These are phyloP conservation scores for Eucalyptus leucophloia DNA, from an alignment of 345 rosid species.

Conservation along the genomic window DNA sequence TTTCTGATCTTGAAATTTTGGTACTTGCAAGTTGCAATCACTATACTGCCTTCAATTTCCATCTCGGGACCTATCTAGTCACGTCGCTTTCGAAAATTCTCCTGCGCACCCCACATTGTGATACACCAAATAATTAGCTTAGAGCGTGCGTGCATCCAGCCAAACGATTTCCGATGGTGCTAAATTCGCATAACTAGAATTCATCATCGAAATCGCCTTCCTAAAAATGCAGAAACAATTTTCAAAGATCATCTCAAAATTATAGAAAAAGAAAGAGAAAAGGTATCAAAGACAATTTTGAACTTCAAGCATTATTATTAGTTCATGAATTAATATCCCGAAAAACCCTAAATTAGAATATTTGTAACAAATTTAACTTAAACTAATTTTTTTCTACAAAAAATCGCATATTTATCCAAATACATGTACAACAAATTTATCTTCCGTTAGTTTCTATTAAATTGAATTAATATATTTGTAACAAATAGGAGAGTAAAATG, in stretches of 20 bases:
- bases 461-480: too few species aligned
- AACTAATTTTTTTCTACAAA: too few species aligned
- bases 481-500: too few species aligned
- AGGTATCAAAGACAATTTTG: not conserved
- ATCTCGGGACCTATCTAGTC: not conserved
- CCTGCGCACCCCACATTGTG: not conserved
- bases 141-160: not conserved
- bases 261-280: not conserved
- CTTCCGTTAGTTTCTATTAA: too few species aligned
- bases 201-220: not conserved
- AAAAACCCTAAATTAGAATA: accelerated
- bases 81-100: not conserved
- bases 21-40: not conserved
- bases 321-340: not conserved
- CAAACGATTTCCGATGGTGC: not conserved
- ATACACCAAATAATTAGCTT: not conserved
- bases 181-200: too few species aligned
- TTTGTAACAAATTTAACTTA: too few species aligned
- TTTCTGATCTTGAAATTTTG: not conserved
- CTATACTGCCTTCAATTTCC: accelerated
- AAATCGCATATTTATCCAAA: too few species aligned
- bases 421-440: too few species aligned
- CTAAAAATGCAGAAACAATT: not conserved
- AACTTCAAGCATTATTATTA: not conserved
- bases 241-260: not conserved